Evolutionary conservation across 2,329 filamentous ascomycete species (phyloP).

Genomic region (Fusarium tricinctum): DNA sequence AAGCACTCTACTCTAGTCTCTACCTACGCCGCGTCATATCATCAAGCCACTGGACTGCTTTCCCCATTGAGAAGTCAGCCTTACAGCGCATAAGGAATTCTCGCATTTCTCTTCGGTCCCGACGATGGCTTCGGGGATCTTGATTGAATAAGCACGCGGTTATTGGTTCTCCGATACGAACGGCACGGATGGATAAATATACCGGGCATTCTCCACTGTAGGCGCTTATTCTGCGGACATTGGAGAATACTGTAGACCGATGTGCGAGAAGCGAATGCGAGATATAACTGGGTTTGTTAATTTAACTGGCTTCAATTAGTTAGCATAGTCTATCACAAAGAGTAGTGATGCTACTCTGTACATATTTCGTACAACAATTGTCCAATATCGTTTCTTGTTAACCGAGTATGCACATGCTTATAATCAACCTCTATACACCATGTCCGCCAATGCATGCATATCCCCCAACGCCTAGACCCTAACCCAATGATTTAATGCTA

Average conservation of each 20-base stretch:
- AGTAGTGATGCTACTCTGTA: too few relatives aligned
- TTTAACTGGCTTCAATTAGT: too few relatives aligned
- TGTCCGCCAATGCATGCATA: slow-evolving; percentile 16
- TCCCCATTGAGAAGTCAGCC: slow-evolving; percentile 14
- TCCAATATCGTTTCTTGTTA: not conserved
- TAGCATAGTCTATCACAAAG: too few relatives aligned
- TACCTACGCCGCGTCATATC: slow-evolving; percentile 29
- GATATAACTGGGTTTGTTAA: not conserved
- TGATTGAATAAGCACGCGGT: slow-evolving; percentile 40
- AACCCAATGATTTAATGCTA: slow-evolving; percentile 30
- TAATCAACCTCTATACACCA: not conserved
- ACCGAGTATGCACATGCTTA: slow-evolving; percentile 2
- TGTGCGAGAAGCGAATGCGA: slow-evolving; percentile 30
- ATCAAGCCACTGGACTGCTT: slow-evolving; percentile 29
- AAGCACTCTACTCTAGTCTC: slow-evolving; percentile 1
- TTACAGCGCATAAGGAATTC: not conserved
- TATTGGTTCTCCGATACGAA: slow-evolving; percentile 36
- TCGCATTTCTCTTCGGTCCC: slow-evolving; percentile 24
- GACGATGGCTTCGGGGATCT: slow-evolving; percentile 19
- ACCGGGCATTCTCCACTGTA: slow-evolving; percentile 32
- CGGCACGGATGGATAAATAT: slow-evolving; percentile 33
- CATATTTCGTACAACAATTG: not conserved
- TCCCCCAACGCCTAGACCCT: slow-evolving; percentile 35
- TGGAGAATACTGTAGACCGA: too few relatives aligned
- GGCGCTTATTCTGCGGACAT: slow-evolving; percentile 6